These are phyloP conservation scores for Phialophora expanda DNA, from an alignment of 2,329 filamentous ascomycete species.

Conservation along the genomic window DNA sequence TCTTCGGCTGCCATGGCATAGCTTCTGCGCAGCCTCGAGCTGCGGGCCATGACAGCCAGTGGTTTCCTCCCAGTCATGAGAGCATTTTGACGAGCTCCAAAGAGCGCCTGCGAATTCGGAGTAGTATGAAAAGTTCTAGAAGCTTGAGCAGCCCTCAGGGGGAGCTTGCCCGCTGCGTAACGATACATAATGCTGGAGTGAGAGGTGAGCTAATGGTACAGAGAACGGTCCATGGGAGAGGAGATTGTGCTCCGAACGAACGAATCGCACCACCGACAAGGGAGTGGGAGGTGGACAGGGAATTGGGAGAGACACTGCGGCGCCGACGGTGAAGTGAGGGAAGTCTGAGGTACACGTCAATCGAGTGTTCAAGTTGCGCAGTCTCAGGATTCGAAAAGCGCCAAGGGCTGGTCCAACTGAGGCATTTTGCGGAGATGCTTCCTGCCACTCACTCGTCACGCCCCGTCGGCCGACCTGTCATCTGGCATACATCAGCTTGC, in stretches of 20 bases:
- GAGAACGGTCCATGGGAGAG: constrained; percentile 35
- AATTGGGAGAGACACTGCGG: constrained; percentile 11
- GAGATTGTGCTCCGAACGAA: constrained; percentile 13
- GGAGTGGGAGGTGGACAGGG: constrained; percentile 15
- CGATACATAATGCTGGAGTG: constrained; percentile 31
- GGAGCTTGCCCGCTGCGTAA: constrained; percentile 34
- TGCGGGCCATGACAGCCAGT: constrained; percentile 49
- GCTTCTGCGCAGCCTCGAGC: constrained; percentile 51
- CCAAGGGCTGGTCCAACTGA: constrained; percentile 6
- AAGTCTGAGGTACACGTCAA: background rate
- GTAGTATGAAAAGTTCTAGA: constrained; percentile 30
- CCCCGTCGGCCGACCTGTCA: background rate
- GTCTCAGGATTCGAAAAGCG: background rate
- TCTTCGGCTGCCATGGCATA: constrained; percentile 67
- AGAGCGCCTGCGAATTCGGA: constrained; percentile 10
- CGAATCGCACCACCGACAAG: constrained; percentile 23
- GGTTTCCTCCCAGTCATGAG: constrained; percentile 48
- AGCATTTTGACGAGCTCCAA: constrained; percentile 31
- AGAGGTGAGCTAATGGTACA: constrained; percentile 32
- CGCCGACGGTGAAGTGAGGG: constrained; percentile 4
- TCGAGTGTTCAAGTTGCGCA: background rate
- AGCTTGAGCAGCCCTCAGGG: constrained; percentile 30
- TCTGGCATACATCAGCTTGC: constrained; percentile 1
- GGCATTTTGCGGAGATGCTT: constrained; percentile 13
- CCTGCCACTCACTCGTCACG: background rate